phyloP scores from a whole-genome alignment of 75 land plant genomes.

The Selaginella moellendorffii region DNA sequence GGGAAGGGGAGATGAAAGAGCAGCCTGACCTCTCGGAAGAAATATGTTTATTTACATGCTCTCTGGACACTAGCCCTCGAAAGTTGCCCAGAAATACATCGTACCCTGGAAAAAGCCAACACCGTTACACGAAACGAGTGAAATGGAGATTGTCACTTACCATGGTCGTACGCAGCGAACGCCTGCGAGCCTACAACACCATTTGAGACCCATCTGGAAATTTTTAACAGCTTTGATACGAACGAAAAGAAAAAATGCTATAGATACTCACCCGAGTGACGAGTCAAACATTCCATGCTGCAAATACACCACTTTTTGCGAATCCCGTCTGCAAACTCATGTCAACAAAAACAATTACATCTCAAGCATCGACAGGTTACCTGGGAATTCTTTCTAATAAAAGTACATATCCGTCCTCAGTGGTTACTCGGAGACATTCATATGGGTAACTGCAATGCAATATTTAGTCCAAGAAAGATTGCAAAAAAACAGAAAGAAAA shows the following conservation, averaged over 20 bases:
- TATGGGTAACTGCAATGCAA: conserved; percentile 68
- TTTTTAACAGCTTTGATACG: neutral
- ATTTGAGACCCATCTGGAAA: conserved; percentile 93
- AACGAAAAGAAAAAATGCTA: neutral
- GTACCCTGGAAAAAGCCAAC: conserved; percentile 82
- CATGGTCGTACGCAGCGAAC: conserved; percentile 99
- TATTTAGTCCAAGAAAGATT: neutral
- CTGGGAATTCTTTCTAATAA: conserved; percentile 94
- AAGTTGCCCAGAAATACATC: conserved; percentile 96
- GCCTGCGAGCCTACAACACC: conserved; percentile 99
- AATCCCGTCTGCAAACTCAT: conserved; percentile 43
- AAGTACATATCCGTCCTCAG: conserved; percentile 87
- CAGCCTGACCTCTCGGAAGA: conserved; percentile 79
- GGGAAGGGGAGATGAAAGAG: no score
- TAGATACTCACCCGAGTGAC: conserved; percentile 73
- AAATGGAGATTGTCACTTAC: conserved; percentile 18
- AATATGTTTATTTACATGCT: conserved; percentile 74
- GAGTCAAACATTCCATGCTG: conserved; percentile 96
- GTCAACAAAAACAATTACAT: no score
- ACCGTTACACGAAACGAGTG: no score
- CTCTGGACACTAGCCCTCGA: conserved; percentile 90
- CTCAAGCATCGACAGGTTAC: conserved; percentile 27
- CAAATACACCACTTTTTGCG: conserved; percentile 73
- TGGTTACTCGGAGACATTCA: conserved; percentile 79
- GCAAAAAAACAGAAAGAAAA: neutral